A percentile compares a stretch with the other conserved stretches of the same genome.
phyloP scores from a whole-genome alignment of 805 yeast genomes.

The Starmerella roubikii region DNA sequence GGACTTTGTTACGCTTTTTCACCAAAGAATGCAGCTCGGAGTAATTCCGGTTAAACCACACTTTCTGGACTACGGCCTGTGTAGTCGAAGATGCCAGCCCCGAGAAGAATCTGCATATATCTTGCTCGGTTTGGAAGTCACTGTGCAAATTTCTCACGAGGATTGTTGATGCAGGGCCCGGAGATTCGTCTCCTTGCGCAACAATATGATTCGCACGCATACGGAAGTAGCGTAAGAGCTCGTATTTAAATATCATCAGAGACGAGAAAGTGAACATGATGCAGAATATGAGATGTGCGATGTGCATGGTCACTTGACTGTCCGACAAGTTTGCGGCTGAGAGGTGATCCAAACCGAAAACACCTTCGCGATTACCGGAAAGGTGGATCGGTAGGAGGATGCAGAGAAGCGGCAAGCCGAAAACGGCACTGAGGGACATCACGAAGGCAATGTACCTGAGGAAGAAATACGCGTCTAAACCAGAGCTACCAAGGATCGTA shows the following conservation, averaged over 20 bases:
- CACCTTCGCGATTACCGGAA: conserved; percentile 27
- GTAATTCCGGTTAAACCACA: conserved; percentile 47
- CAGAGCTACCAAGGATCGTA: conserved; percentile 35
- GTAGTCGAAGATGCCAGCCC: conserved; percentile 25
- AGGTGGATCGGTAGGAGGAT: conserved; percentile 52
- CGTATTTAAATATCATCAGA: conserved; percentile 43
- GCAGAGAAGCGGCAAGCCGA: conserved; percentile 44
- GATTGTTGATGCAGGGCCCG: conserved; percentile 34
- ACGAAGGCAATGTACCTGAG: conserved; percentile 45
- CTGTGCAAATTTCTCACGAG: conserved; percentile 56
- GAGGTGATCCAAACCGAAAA: conserved; percentile 40
- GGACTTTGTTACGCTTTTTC: conserved; percentile 22
- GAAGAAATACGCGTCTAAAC: conserved; percentile 66
- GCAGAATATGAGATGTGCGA: conserved; percentile 52
- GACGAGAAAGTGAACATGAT: conserved; percentile 41
- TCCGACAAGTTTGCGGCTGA: conserved; percentile 60
- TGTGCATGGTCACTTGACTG: conserved; percentile 35
- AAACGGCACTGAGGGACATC: conserved; percentile 36
- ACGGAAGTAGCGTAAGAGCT: conserved; percentile 38
- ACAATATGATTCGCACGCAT: conserved; percentile 35
- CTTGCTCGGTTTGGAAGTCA: conserved; percentile 34
- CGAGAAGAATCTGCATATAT: conserved; percentile 40
- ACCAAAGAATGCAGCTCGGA: conserved; percentile 28
- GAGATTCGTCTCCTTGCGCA: conserved; percentile 15
- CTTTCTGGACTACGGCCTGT: conserved; percentile 34